Evolutionary conservation across 208 protist genomes (phyloP).

Genomic region (Vickermania ingenoplastis): DNA sequence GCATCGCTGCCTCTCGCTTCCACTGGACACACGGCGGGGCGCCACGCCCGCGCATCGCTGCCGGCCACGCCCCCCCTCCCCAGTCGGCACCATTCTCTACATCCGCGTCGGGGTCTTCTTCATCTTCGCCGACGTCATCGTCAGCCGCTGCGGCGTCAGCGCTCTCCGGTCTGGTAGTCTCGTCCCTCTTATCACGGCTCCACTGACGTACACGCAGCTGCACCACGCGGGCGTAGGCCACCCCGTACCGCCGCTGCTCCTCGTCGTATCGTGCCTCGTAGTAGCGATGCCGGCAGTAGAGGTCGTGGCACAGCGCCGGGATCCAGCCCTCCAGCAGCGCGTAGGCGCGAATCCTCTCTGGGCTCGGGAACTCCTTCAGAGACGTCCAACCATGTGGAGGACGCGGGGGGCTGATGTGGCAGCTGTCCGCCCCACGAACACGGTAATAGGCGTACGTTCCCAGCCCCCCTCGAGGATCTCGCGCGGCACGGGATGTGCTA

Average conservation of each 20-base stretch:
- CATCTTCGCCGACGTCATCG: background rate
- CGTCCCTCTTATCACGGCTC: background rate
- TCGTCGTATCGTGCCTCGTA: background rate
- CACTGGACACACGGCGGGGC: no score
- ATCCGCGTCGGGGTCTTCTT: background rate
- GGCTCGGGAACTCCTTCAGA: background rate
- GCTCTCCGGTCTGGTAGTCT: background rate
- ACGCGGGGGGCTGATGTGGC: background rate
- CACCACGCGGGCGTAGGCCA: background rate
- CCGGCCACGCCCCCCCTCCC: background rate
- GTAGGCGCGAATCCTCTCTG: background rate
- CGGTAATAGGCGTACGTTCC: background rate
- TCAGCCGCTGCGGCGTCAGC: background rate
- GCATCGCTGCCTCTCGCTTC: no score
- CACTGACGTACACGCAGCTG: background rate
- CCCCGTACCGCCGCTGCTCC: background rate
- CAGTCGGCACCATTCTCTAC: background rate
- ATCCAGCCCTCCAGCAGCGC: background rate
- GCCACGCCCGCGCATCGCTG: no score
- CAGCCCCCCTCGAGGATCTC: background rate
- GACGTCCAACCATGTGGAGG: background rate
- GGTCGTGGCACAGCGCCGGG: background rate
- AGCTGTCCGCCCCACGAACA: background rate
- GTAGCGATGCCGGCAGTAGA: background rate
- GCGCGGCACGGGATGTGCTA: background rate